Conservation (phyloP, 495 filamentous ascomycete genomes). For the Tuber melanosporum region DNA sequence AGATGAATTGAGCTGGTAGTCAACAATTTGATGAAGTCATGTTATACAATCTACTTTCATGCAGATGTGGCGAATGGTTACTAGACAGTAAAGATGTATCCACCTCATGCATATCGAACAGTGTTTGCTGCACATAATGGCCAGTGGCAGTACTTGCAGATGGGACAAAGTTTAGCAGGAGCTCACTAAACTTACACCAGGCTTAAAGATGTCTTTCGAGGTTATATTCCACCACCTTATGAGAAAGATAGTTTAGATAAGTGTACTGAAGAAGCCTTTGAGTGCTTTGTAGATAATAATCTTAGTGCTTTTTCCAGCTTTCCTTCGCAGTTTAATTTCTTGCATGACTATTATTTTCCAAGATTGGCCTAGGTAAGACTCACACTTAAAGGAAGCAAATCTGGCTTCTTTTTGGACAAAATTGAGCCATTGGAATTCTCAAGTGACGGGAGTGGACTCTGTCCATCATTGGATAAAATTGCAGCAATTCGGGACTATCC, state of each 20-base stretch:
- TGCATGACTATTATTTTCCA: background rate
- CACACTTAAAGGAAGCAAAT: background rate
- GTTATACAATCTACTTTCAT: background rate
- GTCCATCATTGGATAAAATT: background rate
- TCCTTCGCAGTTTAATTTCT: background rate
- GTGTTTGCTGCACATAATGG: constrained; percentile 12
- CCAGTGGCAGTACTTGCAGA: constrained; percentile 11
- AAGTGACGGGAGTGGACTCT: background rate
- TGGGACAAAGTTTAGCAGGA: constrained; percentile 5
- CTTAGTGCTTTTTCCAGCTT: background rate
- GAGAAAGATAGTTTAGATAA: background rate
- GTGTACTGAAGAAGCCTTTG: background rate
- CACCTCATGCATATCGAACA: constrained; percentile 9
- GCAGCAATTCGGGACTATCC: constrained; percentile 6
- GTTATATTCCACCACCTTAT: background rate
- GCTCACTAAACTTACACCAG: constrained; percentile 10
- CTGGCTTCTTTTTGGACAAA: background rate
- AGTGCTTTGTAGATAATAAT: constrained; percentile 14
- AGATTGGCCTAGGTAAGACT: background rate
- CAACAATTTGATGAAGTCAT: background rate
- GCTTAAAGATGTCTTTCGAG: constrained; percentile 6
- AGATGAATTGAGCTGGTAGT: constrained; percentile 6
- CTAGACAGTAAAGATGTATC: background rate
- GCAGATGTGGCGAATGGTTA: constrained; percentile 5
- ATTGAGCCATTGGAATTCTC: background rate